Percentiles rank a stretch among this genome's conserved stretches.
phyloP scores from a whole-genome alignment of 805 yeast genomes.

The Blastobotrys attinorum region DNA sequence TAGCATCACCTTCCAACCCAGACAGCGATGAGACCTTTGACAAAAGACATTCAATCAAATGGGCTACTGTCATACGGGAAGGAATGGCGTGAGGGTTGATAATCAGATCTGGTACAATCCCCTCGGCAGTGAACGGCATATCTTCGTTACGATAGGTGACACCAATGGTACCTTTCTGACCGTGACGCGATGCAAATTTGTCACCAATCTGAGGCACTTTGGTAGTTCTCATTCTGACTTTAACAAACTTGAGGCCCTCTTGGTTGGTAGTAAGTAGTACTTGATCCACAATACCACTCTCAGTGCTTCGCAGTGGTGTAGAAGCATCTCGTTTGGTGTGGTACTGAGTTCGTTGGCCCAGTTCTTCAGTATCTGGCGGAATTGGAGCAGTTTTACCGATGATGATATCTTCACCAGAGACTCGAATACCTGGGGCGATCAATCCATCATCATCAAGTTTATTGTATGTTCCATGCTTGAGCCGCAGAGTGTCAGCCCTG shows the following conservation, averaged over 20 bases:
- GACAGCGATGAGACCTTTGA: conserved; percentile 91
- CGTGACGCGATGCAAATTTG: conserved; percentile 98
- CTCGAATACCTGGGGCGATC: conserved; percentile 97
- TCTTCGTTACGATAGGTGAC: conserved; percentile 97
- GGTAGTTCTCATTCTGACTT: conserved; percentile 98
- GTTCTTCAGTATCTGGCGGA: conserved; percentile 97
- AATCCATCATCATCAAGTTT: conserved; percentile 97
- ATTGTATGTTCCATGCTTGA: conserved; percentile 97
- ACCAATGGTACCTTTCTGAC: conserved; percentile 99
- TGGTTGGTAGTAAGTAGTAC: conserved; percentile 94
- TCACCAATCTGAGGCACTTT: conserved; percentile 99
- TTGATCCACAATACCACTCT: conserved; percentile 97
- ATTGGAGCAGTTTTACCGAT: conserved; percentile 99
- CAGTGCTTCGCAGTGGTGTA: conserved; percentile 93
- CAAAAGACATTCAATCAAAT: conserved; percentile 94
- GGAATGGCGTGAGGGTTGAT: conserved; percentile 99
- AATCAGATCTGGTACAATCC: conserved; percentile 93
- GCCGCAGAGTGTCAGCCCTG: conserved; percentile 85
- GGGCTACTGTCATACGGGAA: conserved; percentile 99
- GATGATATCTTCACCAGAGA: conserved; percentile 96
- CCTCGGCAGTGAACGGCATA: conserved; percentile 95
- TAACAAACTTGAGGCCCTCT: conserved; percentile 95
- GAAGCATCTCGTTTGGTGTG: conserved; percentile 99
- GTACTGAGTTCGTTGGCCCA: conserved; percentile 97
- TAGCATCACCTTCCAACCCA: conserved; percentile 98